Evolutionary conservation across 192 early-diverging fungal genomes (phyloP).

Genomic region (Backusella tarrabulga): DNA sequence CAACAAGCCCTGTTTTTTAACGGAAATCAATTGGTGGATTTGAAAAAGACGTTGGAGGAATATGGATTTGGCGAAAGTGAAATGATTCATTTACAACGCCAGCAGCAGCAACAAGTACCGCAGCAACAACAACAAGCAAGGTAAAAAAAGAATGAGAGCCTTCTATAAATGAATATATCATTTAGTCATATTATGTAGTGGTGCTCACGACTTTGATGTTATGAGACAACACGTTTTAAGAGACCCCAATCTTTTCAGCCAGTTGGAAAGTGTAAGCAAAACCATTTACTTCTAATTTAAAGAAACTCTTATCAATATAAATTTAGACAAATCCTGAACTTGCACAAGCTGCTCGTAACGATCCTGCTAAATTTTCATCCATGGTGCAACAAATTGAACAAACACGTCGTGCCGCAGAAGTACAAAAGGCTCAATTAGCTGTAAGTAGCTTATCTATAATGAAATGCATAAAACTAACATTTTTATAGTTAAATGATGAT

Average conservation of each 20-base stretch:
- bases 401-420: conserved; percentile 53
- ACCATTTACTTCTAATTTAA: not conserved
- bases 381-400: conserved; percentile 61
- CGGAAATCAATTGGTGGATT: conserved; percentile 57
- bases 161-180: not conserved
- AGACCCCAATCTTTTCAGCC: conserved; percentile 54
- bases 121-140: not conserved
- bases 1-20: conserved; percentile 70
- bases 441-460: not conserved
- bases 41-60: conserved; percentile 60
- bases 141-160: not conserved
- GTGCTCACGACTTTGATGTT: conserved; percentile 32
- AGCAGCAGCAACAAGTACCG: not conserved
- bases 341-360: conserved; percentile 58
- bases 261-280: conserved; percentile 54
- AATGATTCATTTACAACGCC: conserved; percentile 62
- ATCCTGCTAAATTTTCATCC: conserved; percentile 63
- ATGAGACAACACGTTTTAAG: conserved; percentile 65
- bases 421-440: conserved; percentile 36
- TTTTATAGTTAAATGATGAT: conserved; percentile 65
- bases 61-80: conserved; percentile 72
- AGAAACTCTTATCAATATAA: not conserved
- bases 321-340: conserved; percentile 61
- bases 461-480: not conserved
- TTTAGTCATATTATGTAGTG: not conserved